Base-by-base conservation (phyloP, 805 yeast genomes). In the Lachancea meyersii region DNA sequence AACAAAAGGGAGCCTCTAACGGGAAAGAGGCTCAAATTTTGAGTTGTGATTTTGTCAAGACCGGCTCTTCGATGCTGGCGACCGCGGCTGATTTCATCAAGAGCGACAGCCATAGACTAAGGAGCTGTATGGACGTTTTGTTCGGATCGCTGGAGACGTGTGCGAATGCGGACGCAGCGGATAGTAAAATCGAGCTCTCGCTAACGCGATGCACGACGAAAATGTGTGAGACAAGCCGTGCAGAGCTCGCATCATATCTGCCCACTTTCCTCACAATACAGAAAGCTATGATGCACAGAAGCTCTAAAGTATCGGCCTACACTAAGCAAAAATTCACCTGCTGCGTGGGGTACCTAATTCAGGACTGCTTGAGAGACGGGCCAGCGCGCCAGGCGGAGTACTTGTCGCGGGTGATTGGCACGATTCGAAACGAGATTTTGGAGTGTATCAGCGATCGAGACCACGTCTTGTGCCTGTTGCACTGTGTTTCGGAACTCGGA, bases 401-500 rank as follows among this genome's bases (percentile, higher is more conserved):
- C 48, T 57, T 68, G 3, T 51, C 47, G 14, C 65, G 67, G 32
- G 45, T 70, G 18, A 42, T 67, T 6, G 56, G 57, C 17, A 50
- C 65, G 30, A 60, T 72, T 16, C 57, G 55, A 31, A 32, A 31
- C 7, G 48, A 44, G 21, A 46, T 58, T 8, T 47, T 46, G 20
- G 46, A 50, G 14, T 36, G 48, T 17, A 28, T 46, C 24, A 36
- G 31, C 18, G 66, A 68, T 24, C 49, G 62, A 2, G 78, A 75
- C 2, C 80, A 79, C 48, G 53, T 75, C 1, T 55, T 70, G 2
- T 80, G 88, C 19, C 61, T 85, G 35, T 60, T 86, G 20, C 64
- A 75, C 11, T 83, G 87, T 54, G 59, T 87, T 0, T 71, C 72
- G n/a, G 85, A 82, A 41, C 65, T 86, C 3, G 93, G 87, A 0